These are phyloP conservation scores for Thelephora terrestris DNA, from an alignment of 1,284 basidiomycete species.

Conservation along the genomic window DNA sequence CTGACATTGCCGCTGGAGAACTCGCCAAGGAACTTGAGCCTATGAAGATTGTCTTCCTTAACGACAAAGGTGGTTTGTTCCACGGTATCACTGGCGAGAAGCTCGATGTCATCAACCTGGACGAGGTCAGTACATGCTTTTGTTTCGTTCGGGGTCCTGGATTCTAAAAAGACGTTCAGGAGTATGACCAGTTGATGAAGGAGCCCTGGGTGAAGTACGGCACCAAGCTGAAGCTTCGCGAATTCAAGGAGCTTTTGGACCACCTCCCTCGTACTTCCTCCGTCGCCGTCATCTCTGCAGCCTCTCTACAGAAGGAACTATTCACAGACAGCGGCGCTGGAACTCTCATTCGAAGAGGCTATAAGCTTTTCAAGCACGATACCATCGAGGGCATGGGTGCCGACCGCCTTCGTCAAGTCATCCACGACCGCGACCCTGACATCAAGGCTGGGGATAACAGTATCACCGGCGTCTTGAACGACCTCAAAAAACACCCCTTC, in stretches of 20 bases:
- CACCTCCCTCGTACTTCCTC: constrained; percentile 97
- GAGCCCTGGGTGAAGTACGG: constrained; percentile 99
- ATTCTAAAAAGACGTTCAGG: constrained; percentile 33
- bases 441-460: constrained; percentile 78
- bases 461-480: constrained; percentile 83
- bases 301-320: constrained; percentile 93
- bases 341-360: constrained; percentile 93
- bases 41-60: constrained; percentile 98
- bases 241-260: constrained; percentile 99
- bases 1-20: constrained; percentile 93
- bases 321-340: constrained; percentile 98
- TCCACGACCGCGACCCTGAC: constrained; percentile 92
- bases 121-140: constrained; percentile 56
- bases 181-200: constrained; percentile 96
- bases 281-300: constrained; percentile 94
- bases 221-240: constrained; percentile 97
- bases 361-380: constrained; percentile 91
- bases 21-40: constrained; percentile 94
- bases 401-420: constrained; percentile 86
- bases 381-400: constrained; percentile 80
- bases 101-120: constrained; percentile 92
- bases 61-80: constrained; percentile 97
- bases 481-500: constrained; percentile 75
- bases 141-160: constrained; percentile 1
- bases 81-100: constrained; percentile 96